Evolutionary conservation across 1,139 yeast species (phyloP), one percentile per base, ranked within the genome.

Genomic region (Magnusiomyces tetraspermus): DNA sequence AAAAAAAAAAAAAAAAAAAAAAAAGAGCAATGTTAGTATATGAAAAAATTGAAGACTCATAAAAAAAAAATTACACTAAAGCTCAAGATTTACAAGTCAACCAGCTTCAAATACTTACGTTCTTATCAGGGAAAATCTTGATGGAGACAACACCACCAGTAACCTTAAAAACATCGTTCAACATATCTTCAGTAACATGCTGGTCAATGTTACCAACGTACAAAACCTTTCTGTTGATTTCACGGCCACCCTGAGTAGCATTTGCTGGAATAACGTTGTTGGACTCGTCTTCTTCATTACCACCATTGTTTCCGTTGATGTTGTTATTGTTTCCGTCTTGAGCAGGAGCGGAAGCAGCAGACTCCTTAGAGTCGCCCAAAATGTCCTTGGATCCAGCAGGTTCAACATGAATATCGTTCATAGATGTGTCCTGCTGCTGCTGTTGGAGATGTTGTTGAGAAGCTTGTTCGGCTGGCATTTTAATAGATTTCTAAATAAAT

Each of bases 191-290:
- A 17, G 80, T 71, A 49, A 86, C 81, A 1, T 80, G 70, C 59
- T 80, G 80, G 62, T 79, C 84, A 55, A 88, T 71, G 44, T 83
- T 83, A 50, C 95, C 92, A 48, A 88, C 90, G 64, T 88, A 85
- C 48, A 88, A 70, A 54, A 85, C 84, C 53, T 77, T 82, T 56
- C 78, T 78, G 46, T 89, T 83, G 5, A 84, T 76, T 63, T 85
- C 92, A 60, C 95, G 78, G 42, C 95, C 95, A 51, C 95, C 95
- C 54, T 80, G 81, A 23, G 78, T 70, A 24, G 94, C 94, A 60
- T 79, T 75, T 19, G 92, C 94, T 1, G 85, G 83, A 37, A 71
- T 66, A 22, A 36, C 47, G 13, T 13, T 33, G 6, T 8, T 5
- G 5, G 15, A n/a, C n/a, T n/a, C n/a, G n/a, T n/a, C n/a, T n/a